phyloP scores from a whole-genome alignment of 2,329 filamentous ascomycete species.

The Zarea fungicola region DNA sequence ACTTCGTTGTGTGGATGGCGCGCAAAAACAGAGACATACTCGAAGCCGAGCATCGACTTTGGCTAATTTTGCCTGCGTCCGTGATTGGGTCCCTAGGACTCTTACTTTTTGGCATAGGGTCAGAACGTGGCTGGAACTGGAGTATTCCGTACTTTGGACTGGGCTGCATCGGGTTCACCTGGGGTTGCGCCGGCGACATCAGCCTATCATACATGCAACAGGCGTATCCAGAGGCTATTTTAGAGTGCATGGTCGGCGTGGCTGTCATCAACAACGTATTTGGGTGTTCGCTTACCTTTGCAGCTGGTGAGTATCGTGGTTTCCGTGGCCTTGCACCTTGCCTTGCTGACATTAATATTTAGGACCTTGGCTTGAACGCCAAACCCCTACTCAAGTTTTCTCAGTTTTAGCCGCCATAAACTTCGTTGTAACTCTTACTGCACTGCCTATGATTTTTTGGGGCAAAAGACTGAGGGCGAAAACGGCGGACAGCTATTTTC shows the following conservation, averaged over 20 bases:
- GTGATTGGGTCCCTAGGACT: conserved; percentile 46
- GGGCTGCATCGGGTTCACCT: conserved; percentile 54
- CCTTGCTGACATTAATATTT: background rate
- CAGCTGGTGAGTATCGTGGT: background rate
- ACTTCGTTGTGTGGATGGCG: conserved; percentile 51
- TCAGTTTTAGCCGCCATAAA: conserved; percentile 5
- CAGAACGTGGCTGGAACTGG: conserved; percentile 46
- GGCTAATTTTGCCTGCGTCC: conserved; percentile 45
- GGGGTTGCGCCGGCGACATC: conserved; percentile 53
- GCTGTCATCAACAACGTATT: conserved; percentile 53
- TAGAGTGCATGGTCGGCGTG: conserved; percentile 55
- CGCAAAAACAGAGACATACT: conserved; percentile 47
- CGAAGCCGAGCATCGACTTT: conserved; percentile 50
- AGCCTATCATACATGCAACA: conserved; percentile 51
- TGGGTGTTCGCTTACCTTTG: conserved; percentile 50
- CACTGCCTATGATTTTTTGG: conserved; percentile 3
- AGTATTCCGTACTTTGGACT: conserved; percentile 49
- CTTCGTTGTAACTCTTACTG: conserved; percentile 1
- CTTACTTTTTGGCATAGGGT: conserved; percentile 49
- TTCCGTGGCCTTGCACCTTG: background rate
- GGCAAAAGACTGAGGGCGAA: conserved; percentile 2
- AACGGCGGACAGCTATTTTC: conserved; percentile 1
- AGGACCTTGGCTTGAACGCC: conserved; percentile 4
- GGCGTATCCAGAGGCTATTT: conserved; percentile 50
- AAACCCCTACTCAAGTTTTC: background rate